Base-by-base conservation (phyloP, 208 protist species). In the Porcisia hertigi region DNA sequence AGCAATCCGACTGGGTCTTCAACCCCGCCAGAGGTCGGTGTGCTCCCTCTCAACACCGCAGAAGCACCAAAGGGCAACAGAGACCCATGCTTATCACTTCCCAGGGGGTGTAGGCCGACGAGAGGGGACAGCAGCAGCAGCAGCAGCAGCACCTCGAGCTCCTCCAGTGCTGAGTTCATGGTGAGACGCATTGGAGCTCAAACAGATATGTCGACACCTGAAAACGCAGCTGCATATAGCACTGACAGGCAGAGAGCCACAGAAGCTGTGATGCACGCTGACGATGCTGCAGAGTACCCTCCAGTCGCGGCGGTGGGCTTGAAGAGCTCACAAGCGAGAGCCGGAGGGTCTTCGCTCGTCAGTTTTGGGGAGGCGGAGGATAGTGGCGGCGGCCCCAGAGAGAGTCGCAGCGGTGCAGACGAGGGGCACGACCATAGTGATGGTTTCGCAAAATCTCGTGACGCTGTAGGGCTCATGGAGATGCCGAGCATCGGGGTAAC, bases 131-230 rank as follows among this genome's bases (percentile, higher is more conserved):
- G 9, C 14, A 65, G 25, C 8, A 54, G 55, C 7, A 54, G 55
- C 7, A 34, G 25, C 53, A 59, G 9, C 53, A 55, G 52, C 36
- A 55, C 30, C 65, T 23, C 64, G 43, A 65, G 58, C 57, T 67
- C 59, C 58, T 79, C 75, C 30, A 74, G 69, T 20, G 36, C 4
- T 34, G 75, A 52, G 16, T 79, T 74, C 39, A 70, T 39, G 0
- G 75, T 74, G 30, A 53, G 58, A 41, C 52, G 25, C 30, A 54
- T 43, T 30, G 6, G 25, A 1, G 43, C n/a, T 47, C 65, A 70
- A 20, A 8, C n/a, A 16, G 25, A 70, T 39, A 23, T 36, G 34
- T 65, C 60, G 23, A 14, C 60, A 45, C 20, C 65, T 3, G 43
- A 7, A 36, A 70, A 43, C 65, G 23, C 65, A 65, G 60, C 16